These are phyloP conservation scores for Thraustochytrium striatum DNA, from an alignment of 352 stramenopile genomes.

Conservation along the genomic window DNA sequence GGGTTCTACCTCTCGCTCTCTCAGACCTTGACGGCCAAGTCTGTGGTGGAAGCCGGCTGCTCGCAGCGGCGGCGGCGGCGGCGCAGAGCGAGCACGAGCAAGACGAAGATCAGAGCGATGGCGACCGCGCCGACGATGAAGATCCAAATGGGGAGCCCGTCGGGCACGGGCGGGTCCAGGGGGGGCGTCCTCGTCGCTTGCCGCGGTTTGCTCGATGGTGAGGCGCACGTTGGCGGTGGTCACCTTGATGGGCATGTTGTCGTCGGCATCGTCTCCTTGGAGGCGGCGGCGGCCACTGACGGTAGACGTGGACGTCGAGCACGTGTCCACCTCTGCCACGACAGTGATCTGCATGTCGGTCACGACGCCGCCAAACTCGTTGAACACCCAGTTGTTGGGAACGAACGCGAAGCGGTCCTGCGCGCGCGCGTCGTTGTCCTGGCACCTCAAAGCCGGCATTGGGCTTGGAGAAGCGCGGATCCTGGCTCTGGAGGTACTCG, in stretches of 20 bases:
- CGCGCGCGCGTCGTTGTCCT: neutral
- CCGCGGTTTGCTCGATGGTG: neutral
- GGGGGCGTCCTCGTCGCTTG: neutral
- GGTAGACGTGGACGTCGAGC: neutral
- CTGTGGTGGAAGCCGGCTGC: neutral
- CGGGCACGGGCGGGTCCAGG: neutral
- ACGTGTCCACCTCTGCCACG: neutral
- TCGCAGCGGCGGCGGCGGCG: neutral
- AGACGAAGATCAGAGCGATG: neutral
- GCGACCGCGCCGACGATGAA: neutral
- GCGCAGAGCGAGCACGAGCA: neutral
- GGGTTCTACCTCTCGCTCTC: neutral
- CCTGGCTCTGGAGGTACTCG: too few species aligned
- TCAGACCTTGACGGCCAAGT: neutral
- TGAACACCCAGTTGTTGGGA: constrained; percentile 19
- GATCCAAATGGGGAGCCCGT: neutral
- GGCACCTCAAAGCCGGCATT: too few species aligned
- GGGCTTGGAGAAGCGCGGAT: too few species aligned
- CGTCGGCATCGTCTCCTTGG: neutral
- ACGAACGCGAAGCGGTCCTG: constrained; percentile 16
- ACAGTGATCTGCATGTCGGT: neutral
- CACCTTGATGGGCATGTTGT: neutral
- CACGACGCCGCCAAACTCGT: neutral
- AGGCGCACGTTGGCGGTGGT: neutral
- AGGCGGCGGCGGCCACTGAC: neutral